A percentile compares a stretch with the other conserved stretches of the same genome.
Conservation (phyloP, 129 eudicot species). For the Erigeron canadensis region DNA sequence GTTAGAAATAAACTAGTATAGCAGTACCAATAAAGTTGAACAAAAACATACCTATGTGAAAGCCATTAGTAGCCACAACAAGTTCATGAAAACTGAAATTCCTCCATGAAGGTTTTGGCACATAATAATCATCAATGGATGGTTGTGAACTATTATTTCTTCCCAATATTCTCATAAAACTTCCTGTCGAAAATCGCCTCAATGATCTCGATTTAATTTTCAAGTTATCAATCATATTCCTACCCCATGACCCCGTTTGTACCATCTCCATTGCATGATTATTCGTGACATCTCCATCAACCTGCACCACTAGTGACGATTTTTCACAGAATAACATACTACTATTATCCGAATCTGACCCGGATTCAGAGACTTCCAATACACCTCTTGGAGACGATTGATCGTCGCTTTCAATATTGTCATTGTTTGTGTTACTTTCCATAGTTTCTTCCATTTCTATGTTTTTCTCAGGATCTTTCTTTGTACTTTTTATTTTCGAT, state of each 20-base stretch:
- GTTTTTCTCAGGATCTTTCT: conserved; percentile 25
- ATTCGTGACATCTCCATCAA: not conserved
- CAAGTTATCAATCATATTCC: conserved; percentile 41
- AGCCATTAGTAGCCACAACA: conserved; percentile 62
- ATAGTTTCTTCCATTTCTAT: conserved; percentile 19
- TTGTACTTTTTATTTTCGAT: conserved; percentile 14
- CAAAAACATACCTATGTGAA: conserved; percentile 51
- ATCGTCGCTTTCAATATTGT: conserved; percentile 28
- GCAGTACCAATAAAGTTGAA: not conserved
- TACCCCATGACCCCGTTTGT: conserved; percentile 40
- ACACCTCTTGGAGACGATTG: conserved; percentile 68
- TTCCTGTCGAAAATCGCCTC: conserved; percentile 48
- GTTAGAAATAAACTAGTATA: not conserved
- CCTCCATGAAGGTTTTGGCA: conserved; percentile 86
- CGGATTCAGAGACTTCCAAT: conserved; percentile 47
- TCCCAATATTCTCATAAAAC: conserved; percentile 45
- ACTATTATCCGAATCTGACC: conserved; percentile 59
- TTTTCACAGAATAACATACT: conserved; percentile 35
- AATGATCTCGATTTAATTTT: conserved; percentile 50
- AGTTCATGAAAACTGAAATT: conserved; percentile 65
- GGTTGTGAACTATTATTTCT: conserved; percentile 50
- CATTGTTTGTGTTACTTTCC: conserved; percentile 8
- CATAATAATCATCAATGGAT: conserved; percentile 30
- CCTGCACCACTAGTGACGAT: not conserved
- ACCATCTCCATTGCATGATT: conserved; percentile 13